Base-by-base conservation (phyloP, 441 rosid genomes). In the Theobroma grandiflorum region DNA sequence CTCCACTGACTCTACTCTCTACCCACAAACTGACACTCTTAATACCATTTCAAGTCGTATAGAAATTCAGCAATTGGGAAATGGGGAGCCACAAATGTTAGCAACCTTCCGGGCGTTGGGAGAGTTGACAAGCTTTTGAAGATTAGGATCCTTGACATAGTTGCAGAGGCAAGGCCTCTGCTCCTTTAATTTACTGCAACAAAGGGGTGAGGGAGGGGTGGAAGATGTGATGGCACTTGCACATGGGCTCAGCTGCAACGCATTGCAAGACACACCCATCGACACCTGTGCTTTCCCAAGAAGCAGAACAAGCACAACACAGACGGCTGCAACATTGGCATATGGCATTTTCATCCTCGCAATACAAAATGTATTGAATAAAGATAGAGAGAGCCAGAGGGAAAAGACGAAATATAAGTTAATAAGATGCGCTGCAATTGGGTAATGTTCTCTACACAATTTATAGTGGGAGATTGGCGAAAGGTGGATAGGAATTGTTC, bases 91-190 rank as follows among this genome's bases (percentile, higher is more conserved):
- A 68, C 89, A 87, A 33, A 50, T 67, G 80, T 53, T 67, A 18
- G 85, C 86, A 2, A 85, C 85, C 72, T 82, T 82, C 65, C 72
- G 77, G 33, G 88, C 88, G 71, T 84, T 83, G 15, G 85, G 90
- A 67, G 89, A 86, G 80, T 77, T 84, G 9, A 88, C 79, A 69
- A 84, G 77, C 79, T 75, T 73, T 35, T 74, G 74, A 22, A 86
- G 82, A 73, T 72, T 40, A 0, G 90, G 92, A 37, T 89, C 11
- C 64, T 82, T 84, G 8, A 82, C 31, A 59, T 87, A 87, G 16
- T 67, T 55, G 82, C 91, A 88, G 31, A 88, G 85, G 75, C 91
- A 88, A 40, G 85, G 81, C 63, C 78, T 76, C 49, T 88, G 88
- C 53, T 85, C 85, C 81, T 83, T 86, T 53, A 88, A 49, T 67